phyloP scores from a whole-genome alignment of 75 land plant genomes.

The Pinus tabuliformis region DNA sequence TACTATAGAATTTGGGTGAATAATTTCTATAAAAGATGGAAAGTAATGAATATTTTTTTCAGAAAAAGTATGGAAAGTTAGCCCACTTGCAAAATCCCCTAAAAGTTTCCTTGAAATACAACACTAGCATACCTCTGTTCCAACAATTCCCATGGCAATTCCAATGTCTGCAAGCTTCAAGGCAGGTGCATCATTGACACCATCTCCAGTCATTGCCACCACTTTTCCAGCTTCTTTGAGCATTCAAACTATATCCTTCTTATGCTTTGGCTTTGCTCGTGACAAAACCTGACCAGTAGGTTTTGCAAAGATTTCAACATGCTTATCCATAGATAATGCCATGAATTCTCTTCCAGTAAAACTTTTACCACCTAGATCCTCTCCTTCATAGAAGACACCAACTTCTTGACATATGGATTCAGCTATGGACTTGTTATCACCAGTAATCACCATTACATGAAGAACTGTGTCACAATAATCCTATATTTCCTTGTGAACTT shows the following conservation, averaged over 20 bases:
- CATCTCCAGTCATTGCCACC: constrained; percentile 98
- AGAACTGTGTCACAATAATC: constrained; percentile 80
- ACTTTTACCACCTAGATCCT: constrained; percentile 35
- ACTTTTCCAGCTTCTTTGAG: constrained; percentile 78
- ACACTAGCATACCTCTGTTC: constrained; percentile 65
- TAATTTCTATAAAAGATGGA: too few relatives aligned
- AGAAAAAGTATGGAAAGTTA: too few relatives aligned
- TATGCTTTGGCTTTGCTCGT: constrained; percentile 85
- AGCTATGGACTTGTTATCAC: constrained; percentile 90
- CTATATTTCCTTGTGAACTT: constrained; percentile 70
- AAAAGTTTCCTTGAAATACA: too few relatives aligned
- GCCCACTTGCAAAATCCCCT: too few relatives aligned
- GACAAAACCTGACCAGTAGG: constrained; percentile 17
- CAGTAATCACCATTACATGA: constrained; percentile 89
- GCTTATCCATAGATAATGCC: constrained; percentile 39
- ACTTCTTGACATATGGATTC: constrained; percentile 88
- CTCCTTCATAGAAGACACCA: constrained; percentile 32
- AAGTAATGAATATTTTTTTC: too few relatives aligned
- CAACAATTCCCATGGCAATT: constrained; percentile 57
- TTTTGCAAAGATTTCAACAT: constrained; percentile 41
- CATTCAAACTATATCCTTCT: constrained; percentile 88
- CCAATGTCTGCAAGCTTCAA: constrained; percentile 62
- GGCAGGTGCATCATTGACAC: constrained; percentile 96
- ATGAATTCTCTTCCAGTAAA: constrained; percentile 80
- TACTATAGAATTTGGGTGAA: too few relatives aligned